phyloP scores from a whole-genome alignment of 78 protist genomes.

The Guillardia theta region DNA sequence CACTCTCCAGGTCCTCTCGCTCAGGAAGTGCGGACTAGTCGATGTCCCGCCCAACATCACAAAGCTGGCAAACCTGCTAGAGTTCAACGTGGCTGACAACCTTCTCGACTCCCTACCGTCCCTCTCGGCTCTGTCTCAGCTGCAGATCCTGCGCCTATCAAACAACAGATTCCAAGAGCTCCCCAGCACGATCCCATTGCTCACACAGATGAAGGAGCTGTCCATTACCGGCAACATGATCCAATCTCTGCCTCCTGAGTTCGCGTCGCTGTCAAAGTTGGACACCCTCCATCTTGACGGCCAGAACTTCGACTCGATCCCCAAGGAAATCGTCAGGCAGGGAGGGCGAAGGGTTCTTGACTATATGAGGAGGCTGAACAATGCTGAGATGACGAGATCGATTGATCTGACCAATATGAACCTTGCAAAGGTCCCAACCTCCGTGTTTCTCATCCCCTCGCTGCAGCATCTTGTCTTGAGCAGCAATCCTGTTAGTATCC shows the following conservation, averaged over 20 bases:
- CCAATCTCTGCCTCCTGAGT: not conserved
- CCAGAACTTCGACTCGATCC: not conserved
- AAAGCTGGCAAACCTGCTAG: not conserved
- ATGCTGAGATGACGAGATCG: not conserved
- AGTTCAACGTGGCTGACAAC: not conserved
- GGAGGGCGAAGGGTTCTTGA: not conserved
- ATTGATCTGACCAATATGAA: not conserved
- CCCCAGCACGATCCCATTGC: not conserved
- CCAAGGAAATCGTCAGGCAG: not conserved
- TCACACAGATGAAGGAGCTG: not conserved
- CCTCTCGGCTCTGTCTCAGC: not conserved
- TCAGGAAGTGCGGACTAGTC: not conserved
- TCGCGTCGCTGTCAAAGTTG: not conserved
- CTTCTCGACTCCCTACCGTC: not conserved
- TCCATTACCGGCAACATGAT: not conserved
- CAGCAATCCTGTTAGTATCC: not conserved
- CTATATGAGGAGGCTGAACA: not conserved
- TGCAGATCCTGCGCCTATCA: not conserved
- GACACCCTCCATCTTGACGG: not conserved
- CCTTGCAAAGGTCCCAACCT: not conserved
- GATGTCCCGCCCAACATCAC: not conserved
- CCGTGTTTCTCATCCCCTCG: not conserved
- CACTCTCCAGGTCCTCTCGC: not conserved
- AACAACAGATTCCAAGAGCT: not conserved
- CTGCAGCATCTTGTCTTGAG: not conserved